These are phyloP conservation scores for Saccharomycopsis sp. DNA, from an alignment of 805 yeast species.

Conservation along the genomic window DNA sequence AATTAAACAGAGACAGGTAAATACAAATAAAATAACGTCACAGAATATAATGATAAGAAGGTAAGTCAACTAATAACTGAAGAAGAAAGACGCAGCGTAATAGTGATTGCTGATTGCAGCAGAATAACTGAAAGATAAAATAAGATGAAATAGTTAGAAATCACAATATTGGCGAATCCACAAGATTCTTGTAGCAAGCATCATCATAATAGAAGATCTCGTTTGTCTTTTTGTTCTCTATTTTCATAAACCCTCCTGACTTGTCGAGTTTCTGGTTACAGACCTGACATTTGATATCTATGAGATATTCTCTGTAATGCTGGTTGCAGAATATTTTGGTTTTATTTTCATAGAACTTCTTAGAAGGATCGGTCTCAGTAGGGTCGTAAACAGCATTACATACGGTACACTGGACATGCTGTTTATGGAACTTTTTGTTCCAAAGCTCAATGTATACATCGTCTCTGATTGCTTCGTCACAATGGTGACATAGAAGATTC, in stretches of 20 bases:
- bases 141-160: neutral
- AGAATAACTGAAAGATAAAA: neutral
- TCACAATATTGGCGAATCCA: neutral
- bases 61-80: too few relatives aligned
- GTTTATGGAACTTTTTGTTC: constrained; percentile 85
- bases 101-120: too few relatives aligned
- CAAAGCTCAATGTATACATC: constrained; percentile 82
- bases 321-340: constrained; percentile 80
- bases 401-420: constrained; percentile 86
- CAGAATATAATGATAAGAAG: too few relatives aligned
- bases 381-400: constrained; percentile 83
- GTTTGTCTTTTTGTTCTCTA: neutral
- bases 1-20: neutral
- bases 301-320: constrained; percentile 46
- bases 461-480: constrained; percentile 81
- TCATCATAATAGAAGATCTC: neutral
- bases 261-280: constrained; percentile 1
- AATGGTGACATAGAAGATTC: constrained; percentile 76
- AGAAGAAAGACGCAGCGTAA: too few relatives aligned
- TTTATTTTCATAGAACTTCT: constrained; percentile 79
- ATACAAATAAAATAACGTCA: neutral
- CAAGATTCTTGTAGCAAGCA: neutral
- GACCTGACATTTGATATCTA: neutral
- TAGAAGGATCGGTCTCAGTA: constrained; percentile 42
- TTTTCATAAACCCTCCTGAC: neutral